Conservation (phyloP, 2,329 filamentous ascomycete genomes). For the Curvularia sp. region DNA sequence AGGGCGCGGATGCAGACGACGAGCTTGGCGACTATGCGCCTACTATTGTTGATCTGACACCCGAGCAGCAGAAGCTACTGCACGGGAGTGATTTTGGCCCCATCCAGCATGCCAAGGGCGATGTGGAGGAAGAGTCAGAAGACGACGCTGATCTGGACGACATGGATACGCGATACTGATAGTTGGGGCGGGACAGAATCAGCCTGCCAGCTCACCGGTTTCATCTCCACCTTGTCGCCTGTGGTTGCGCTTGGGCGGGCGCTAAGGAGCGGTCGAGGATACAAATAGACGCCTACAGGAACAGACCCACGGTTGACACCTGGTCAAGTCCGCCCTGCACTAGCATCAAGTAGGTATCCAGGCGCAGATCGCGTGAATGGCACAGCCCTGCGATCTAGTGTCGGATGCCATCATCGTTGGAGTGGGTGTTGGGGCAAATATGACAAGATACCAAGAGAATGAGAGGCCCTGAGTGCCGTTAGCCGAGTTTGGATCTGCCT, state of each 20-base stretch:
- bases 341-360: slow-evolving; percentile 13
- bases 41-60: slow-evolving; percentile 62
- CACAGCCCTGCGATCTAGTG: slow-evolving; percentile 24
- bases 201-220: slow-evolving; percentile 14
- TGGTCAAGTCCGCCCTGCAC: neutral
- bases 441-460: neutral
- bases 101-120: slow-evolving; percentile 25
- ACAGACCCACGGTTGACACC: neutral
- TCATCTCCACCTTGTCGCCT: neutral
- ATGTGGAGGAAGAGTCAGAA: slow-evolving; percentile 45
- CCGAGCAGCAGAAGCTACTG: slow-evolving; percentile 52
- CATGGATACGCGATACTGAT: slow-evolving; percentile 50
- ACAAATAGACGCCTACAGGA: slow-evolving; percentile 14
- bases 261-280: slow-evolving; percentile 2
- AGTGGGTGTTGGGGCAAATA: neutral
- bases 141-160: slow-evolving; percentile 50
- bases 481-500: neutral
- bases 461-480: neutral
- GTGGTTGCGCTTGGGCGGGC: neutral
- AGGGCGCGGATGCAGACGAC: slow-evolving; percentile 64
- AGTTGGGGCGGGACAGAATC: slow-evolving; percentile 23
- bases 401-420: slow-evolving; percentile 3
- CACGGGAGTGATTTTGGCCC: slow-evolving; percentile 36
- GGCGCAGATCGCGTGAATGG: slow-evolving; percentile 20
- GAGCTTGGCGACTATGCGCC: slow-evolving; percentile 71